Evolutionary conservation across 768 basidiomycete species (phyloP), one percentile per base, ranked within the genome.

Genomic region (Termitomyces sp.): DNA sequence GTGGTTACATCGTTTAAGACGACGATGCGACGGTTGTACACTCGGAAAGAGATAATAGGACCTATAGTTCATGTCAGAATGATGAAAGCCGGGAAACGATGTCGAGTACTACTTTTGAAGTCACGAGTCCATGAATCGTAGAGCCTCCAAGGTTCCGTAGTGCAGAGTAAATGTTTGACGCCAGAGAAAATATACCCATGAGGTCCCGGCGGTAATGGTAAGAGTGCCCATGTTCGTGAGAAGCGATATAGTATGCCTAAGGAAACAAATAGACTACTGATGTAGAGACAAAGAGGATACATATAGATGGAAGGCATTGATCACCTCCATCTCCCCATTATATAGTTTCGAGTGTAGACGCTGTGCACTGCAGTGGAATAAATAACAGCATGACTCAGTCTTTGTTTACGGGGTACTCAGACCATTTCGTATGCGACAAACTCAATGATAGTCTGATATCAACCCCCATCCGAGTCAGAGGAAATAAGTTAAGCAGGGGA

Each of bases 1-100:
- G 78, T 68, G 26, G 65, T 61, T 46, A 71, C 69, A 47, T 74
- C 74, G 66, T 83, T 85, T 9, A 86, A 70, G 42, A 85, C 72
- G 48, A 85, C 63, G 26, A 79, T 69, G 22, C 68, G 69, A n/a
- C 68, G 70, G 57, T 79, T 81, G 59, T 79, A 72, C 26, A 76
- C 64, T 32, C 71, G 72, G 57, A 79, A 77, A 24, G 79, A 78
- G 29, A 86, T 73, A 13, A 86, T 63, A n/a, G 78, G 68, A 14
- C 71, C 78, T 76, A 55, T 31, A 26, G 22, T 41, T 37, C 53
- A 43, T 8, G 27, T 57, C 29, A 47, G 43, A 27, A 14, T 37
- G 14, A 14, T 37, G 14, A 43, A 41, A 29, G n/a, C 2, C 14
- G 10, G 29, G 4, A 34, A 16, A 52, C 46, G 32, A 16, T 27